A percentile compares a stretch with the other conserved stretches of the same genome.
Evolutionary conservation across 306 rosid genomes (phyloP).

Genomic region (Aeschynomene evenia): DNA sequence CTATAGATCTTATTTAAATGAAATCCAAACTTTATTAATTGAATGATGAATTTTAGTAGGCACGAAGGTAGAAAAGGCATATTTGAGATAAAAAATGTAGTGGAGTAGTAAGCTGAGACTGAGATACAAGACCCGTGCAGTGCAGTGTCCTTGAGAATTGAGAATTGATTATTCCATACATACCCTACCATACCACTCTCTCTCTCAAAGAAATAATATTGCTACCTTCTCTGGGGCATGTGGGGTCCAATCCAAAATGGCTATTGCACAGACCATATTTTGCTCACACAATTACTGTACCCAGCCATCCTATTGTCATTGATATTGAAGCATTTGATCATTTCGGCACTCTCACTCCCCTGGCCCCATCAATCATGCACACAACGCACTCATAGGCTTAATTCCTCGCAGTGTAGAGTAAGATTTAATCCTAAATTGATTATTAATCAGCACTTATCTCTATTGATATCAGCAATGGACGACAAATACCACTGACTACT

Average conservation of each 20-base stretch:
- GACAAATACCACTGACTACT: not conserved
- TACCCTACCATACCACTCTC: constrained; percentile 29
- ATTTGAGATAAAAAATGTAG: constrained; percentile 1
- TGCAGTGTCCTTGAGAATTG: not conserved
- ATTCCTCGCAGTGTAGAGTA: not conserved
- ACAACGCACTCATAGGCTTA: constrained; percentile 2
- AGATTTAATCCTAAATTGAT: constrained; percentile 15
- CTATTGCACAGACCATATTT: not conserved
- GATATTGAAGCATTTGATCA: not conserved
- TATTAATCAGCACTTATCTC: not conserved
- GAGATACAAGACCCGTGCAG: too few species aligned
- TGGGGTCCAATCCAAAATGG: constrained; percentile 18
- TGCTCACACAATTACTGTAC: not conserved
- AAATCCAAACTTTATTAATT: too few species aligned
- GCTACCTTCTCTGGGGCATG: not conserved
- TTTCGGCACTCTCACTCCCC: constrained; percentile 11
- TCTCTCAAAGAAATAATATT: not conserved
- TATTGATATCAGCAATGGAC: not conserved
- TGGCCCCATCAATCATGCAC: constrained; percentile 42
- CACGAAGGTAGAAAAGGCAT: not conserved
- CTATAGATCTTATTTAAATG: too few species aligned
- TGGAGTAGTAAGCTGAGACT: too few species aligned
- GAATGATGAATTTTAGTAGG: too few species aligned
- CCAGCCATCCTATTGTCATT: not conserved
- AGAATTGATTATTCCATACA: constrained; percentile 17